Evolutionary conservation across 805 yeast species (phyloP), one percentile per base, ranked within the genome.

Genomic region (Cyberlindnera xylosilytica): DNA sequence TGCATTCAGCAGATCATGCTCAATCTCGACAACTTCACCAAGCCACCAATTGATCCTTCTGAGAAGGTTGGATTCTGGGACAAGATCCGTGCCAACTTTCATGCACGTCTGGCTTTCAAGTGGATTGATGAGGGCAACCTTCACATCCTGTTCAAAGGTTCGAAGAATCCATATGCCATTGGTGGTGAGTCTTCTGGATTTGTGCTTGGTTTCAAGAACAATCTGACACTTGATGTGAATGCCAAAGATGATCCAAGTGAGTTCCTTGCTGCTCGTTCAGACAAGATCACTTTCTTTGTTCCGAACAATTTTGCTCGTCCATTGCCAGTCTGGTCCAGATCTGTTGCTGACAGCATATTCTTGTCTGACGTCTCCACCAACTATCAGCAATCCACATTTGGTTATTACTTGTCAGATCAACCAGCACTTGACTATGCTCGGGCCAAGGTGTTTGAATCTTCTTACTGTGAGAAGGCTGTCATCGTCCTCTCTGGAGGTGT

Each of bases 61-160:
- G 74, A 78, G 4, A 84, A 83, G 52, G 65, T 88, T 12, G 98
- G 98, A 1, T 81, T 89, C 52, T 90, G 98, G 98, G 98, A 90
- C 62, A 91, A 89, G 59, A 63, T 88, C 20, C 67, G 96, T 38
- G 72, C 81, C 22, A 70, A 83, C 13, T 66, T 88, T 52, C 97
- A 90, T 65, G 95, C 96, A 0, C 73, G 77, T 16, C 63, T 82
- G 40, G 62, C 61, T 2, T 69, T 88, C 42, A 57, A 64, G 13
- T 75, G 86, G 72, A 63, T 63, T 3, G 61, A 75, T 18, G 66
- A 73, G 1, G 74, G 79, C 11, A 68, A 70, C 16, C 68, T 85
- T 34, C 75, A 78, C 43, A 72, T 83, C 6, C 72, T 78, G 2
- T 67, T 83, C 54, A 85, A 87, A 56, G 93, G 95, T 1, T 78